phyloP scores from a whole-genome alignment of 768 basidiomycete genomes.

The Tremella yokohamensis region DNA sequence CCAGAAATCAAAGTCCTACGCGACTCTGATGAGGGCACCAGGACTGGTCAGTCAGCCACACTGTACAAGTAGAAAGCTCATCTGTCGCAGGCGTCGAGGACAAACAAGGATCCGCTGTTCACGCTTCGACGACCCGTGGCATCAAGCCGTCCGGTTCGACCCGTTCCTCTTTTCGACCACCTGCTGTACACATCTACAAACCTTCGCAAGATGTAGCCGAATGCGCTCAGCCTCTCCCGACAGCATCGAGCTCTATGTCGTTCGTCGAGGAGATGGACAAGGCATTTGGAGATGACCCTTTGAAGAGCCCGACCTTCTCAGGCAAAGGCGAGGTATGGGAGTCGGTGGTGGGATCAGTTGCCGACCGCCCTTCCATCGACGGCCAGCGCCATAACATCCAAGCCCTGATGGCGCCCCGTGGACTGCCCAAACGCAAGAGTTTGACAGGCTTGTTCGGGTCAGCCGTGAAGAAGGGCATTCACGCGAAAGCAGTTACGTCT shows the following conservation, averaged over 20 bases:
- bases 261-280: slow-evolving; percentile 1
- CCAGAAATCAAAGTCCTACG: not conserved
- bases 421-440: slow-evolving; percentile 43
- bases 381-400: slow-evolving; percentile 8
- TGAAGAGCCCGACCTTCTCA: slow-evolving; percentile 1
- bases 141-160: no score
- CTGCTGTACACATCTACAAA: slow-evolving; percentile 10
- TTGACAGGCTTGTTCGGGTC: slow-evolving; percentile 40
- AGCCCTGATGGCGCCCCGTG: slow-evolving; percentile 16
- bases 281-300: not conserved
- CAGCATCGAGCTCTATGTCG: not conserved
- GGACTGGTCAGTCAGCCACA: not conserved
- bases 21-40: not conserved
- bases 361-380: not conserved
- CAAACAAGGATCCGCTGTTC: no score
- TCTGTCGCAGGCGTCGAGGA: not conserved
- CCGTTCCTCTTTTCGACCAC: not conserved
- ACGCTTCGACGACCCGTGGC: no score
- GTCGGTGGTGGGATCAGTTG: not conserved
- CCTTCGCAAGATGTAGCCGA: slow-evolving; percentile 11
- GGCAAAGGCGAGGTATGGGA: not conserved
- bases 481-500: not conserved
- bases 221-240: not conserved
- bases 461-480: slow-evolving; percentile 22
- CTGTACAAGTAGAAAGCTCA: not conserved